These are phyloP conservation scores for Chlamydomonas eustigma DNA, from an alignment of 139 green algal species.

Conservation along the genomic window DNA sequence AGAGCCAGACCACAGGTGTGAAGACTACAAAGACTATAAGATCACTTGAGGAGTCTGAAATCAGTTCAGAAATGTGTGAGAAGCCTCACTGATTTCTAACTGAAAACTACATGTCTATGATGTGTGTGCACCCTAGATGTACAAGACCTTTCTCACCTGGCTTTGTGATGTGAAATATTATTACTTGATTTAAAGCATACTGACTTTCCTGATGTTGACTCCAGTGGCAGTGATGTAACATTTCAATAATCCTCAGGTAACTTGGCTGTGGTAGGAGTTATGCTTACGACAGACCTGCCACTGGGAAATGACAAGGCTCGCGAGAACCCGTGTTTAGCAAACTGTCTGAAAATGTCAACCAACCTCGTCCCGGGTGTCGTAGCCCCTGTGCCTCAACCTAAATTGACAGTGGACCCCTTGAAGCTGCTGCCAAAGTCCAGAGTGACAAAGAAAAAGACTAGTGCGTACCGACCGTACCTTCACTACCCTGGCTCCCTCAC, in stretches of 20 bases:
- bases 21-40: too few relatives aligned
- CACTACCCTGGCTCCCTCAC: slow-evolving; percentile 81
- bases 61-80: too few relatives aligned
- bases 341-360: not conserved
- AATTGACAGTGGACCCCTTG: too few relatives aligned
- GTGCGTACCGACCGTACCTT: slow-evolving; percentile 41
- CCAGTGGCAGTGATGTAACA: not conserved
- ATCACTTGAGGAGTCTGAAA: too few relatives aligned
- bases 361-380: too few relatives aligned
- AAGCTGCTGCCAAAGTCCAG: not conserved
- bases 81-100: too few relatives aligned
- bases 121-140: too few relatives aligned
- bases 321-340: not conserved
- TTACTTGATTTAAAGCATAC: slow-evolving; percentile 1
- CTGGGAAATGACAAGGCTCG: not conserved
- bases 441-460: not conserved
- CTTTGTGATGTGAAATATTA: not conserved
- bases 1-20: slow-evolving; percentile 48
- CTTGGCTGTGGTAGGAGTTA: slow-evolving; percentile 45
- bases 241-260: slow-evolving; percentile 25
- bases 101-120: too few relatives aligned
- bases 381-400: too few relatives aligned
- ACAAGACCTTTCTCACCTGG: not conserved
- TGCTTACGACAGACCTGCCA: slow-evolving; percentile 29
- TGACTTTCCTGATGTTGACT: not conserved